Percentiles rank a stretch among this genome's conserved stretches.
Conservation (phyloP, 805 yeast species). For the Teunomyces atbi region DNA sequence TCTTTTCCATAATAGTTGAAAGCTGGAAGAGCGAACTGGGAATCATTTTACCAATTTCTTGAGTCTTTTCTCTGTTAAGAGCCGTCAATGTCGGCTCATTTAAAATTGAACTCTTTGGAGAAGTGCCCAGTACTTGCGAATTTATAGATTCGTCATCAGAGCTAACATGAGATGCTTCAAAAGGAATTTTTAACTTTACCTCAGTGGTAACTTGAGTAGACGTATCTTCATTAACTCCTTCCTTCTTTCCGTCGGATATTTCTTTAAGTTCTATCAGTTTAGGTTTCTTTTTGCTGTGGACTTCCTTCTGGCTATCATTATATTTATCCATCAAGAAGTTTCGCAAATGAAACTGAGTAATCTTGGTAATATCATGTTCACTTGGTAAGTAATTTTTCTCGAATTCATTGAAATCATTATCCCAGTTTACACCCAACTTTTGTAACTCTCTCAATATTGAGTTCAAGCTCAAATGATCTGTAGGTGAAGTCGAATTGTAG, state of each 20-base stretch:
- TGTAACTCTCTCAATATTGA: slow-evolving; percentile 68
- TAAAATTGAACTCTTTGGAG: neutral
- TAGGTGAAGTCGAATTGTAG: slow-evolving; percentile 54
- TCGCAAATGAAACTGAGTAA: slow-evolving; percentile 83
- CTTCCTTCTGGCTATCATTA: slow-evolving; percentile 14
- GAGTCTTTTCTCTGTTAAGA: slow-evolving; percentile 9
- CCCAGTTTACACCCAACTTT: slow-evolving; percentile 85
- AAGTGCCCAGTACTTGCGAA: neutral
- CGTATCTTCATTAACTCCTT: neutral
- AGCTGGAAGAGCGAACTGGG: slow-evolving; percentile 21
- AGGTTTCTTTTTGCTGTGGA: neutral
- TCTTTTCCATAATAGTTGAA: slow-evolving; percentile 18
- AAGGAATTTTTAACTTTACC: neutral
- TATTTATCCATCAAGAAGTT: slow-evolving; percentile 64
- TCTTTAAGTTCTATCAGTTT: slow-evolving; percentile 5
- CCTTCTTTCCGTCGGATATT: neutral
- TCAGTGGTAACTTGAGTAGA: neutral
- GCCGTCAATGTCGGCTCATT: slow-evolving; percentile 3
- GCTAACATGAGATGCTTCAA: slow-evolving; percentile 3
- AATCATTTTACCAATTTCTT: slow-evolving; percentile 15
- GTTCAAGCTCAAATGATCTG: slow-evolving; percentile 71
- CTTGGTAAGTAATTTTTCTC: slow-evolving; percentile 80
- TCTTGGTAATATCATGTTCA: slow-evolving; percentile 86
- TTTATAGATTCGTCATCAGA: slow-evolving; percentile 4
- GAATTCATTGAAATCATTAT: slow-evolving; percentile 74